These are phyloP conservation scores for Clavispora santaluciae DNA, from an alignment of 805 yeast genomes.

Conservation along the genomic window DNA sequence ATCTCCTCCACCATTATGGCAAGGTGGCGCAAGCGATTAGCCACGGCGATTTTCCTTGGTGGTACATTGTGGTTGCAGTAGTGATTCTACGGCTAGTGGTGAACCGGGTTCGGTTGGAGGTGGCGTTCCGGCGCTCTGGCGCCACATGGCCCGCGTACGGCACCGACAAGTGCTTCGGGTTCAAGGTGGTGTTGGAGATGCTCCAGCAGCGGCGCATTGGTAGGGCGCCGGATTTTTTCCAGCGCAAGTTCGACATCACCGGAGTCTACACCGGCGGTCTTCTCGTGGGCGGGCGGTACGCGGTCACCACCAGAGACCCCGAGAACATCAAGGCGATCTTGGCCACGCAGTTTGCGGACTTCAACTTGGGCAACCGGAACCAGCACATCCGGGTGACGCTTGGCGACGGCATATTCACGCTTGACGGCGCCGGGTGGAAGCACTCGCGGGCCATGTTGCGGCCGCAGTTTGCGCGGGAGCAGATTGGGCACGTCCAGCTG, in stretches of 20 bases:
- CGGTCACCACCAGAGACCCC: conserved; percentile 16
- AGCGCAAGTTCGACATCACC: conserved; percentile 3
- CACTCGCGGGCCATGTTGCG: conserved; percentile 25
- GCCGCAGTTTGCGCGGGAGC: conserved; percentile 25
- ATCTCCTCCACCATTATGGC: too few species aligned
- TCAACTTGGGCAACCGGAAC: conserved; percentile 21
- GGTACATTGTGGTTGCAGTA: neutral
- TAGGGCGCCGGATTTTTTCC: conserved; percentile 8
- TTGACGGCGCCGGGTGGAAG: conserved; percentile 27
- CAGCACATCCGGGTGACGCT: conserved; percentile 17
- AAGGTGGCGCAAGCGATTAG: neutral
- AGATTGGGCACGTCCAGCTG: conserved; percentile 21
- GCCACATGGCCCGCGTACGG: conserved; percentile 8
- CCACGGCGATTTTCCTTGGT: neutral
- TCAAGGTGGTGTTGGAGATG: conserved; percentile 4
- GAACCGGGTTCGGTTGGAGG: neutral
- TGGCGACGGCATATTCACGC: conserved; percentile 26
- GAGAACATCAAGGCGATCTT: conserved; percentile 24
- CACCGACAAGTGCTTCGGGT: conserved; percentile 11
- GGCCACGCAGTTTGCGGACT: conserved; percentile 24
- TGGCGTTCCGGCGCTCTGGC: conserved; percentile 3
- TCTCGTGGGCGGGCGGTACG: conserved; percentile 8
- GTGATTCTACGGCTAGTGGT: neutral
- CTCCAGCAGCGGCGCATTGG: conserved; percentile 6
- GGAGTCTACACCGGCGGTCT: conserved; percentile 5